Base-by-base conservation (phyloP, 305 asterid species). In the Fraxinus platypoda region DNA sequence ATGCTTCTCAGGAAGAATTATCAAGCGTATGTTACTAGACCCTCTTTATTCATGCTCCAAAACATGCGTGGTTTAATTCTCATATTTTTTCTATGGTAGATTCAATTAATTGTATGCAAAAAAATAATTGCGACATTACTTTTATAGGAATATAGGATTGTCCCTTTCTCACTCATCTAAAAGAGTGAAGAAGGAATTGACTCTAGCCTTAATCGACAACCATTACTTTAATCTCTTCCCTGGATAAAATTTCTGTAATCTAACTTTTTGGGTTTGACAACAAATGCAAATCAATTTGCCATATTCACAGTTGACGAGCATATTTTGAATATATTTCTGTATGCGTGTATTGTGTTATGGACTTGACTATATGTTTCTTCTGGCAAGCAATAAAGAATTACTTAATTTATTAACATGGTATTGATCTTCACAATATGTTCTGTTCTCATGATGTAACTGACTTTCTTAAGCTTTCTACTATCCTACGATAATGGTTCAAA, bases 1-100 rank as follows among this genome's bases (percentile, higher is more conserved):
- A 82, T 88, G 93, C 90, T 87, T 88, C 98, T 71, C 94, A 92
- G 87, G 92, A 90, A 62, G 99, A 94, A 83, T 76, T 92, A 83
- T 90, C 91, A 78, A 84, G 81, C 72, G 99, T 95, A 90, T 70
- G 95, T 81, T 64, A 82, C 81, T 76, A 30, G 13, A 80, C 70
- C 82, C 82, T 79, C 70, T 52, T 71, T 64, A 30, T 23, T 68
- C 70, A 46, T 19, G 59, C 59, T 43, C 43, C 8, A n/a, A 81
- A 30, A 38, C 52, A 54, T 15, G 8, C 43, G 78, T 85, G 21
- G 57, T 78, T 59, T 80, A 76, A 37, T 70, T 83, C 70, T 80
- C 38, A 23, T 66, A 6, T 77, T 3, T 15, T 34, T 31, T 54
- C 74, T 74, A 77, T 33, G 76, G 37, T 80, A 73, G 49, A 70